Evolutionary conservation across 2,329 filamentous ascomycete species (phyloP).

Genomic region (Trichoderma citrinoviride): DNA sequence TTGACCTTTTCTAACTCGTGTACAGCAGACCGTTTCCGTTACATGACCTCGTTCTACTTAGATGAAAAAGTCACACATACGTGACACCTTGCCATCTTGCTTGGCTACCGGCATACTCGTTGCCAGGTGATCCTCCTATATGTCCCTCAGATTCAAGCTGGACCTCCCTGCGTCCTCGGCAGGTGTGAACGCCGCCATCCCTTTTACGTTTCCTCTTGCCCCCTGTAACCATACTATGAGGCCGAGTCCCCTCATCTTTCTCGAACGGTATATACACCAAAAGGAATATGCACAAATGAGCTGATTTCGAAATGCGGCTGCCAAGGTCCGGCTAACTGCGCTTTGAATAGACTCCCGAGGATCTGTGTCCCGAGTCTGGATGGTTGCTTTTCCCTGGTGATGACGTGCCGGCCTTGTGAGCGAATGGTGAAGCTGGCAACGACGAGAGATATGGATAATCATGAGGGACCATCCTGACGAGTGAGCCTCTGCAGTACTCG

Average conservation of each 20-base stretch:
- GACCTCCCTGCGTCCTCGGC: neutral
- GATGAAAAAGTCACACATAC: neutral
- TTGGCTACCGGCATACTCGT: neutral
- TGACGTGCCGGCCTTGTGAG: neutral
- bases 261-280: neutral
- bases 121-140: neutral
- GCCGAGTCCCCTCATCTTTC: neutral
- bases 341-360: slow-evolving; percentile 18
- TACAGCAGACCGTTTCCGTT: neutral
- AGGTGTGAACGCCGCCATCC: neutral
- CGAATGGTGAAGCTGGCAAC: neutral
- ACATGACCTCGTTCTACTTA: neutral
- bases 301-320: neutral
- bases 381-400: slow-evolving; percentile 7
- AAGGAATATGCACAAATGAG: neutral
- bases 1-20: neutral
- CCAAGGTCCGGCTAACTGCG: neutral
- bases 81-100: neutral
- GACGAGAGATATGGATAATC: slow-evolving; percentile 12
- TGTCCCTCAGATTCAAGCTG: neutral
- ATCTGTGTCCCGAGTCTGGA: slow-evolving; percentile 2
- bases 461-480: slow-evolving; percentile 23
- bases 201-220: neutral
- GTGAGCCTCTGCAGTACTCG: slow-evolving; percentile 23
- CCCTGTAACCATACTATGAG: slow-evolving; percentile 9